A percentile compares a stretch with the other conserved stretches of the same genome.
phyloP scores from a whole-genome alignment of 129 eudicot genomes.

The Ambrosia trifida region DNA sequence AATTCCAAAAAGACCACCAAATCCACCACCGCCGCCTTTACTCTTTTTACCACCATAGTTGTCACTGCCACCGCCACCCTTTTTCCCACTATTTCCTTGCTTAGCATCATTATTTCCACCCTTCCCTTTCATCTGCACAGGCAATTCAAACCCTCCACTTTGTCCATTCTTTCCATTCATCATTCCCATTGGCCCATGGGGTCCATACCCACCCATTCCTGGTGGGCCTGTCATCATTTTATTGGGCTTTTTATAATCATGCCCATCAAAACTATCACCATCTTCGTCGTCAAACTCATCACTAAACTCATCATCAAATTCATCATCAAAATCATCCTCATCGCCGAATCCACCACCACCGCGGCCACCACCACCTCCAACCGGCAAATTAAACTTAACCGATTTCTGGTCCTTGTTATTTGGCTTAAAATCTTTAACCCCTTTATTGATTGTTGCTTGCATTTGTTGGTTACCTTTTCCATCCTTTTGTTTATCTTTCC shows the following conservation, averaged over 20 bases:
- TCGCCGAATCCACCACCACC: constrained; percentile 49
- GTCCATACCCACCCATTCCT: constrained; percentile 48
- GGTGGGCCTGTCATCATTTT: constrained; percentile 37
- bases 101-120: constrained; percentile 48
- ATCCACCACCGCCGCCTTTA: constrained; percentile 41
- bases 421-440: constrained; percentile 51
- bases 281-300: not conserved
- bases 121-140: constrained; percentile 50
- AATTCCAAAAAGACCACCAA: constrained; percentile 33
- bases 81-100: constrained; percentile 38
- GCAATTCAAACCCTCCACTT: constrained; percentile 54
- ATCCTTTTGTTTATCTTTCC: constrained; percentile 55
- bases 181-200: constrained; percentile 47
- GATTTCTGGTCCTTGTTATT: constrained; percentile 62
- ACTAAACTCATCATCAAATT: constrained; percentile 44
- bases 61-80: constrained; percentile 33
- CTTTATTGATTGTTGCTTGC: constrained; percentile 43
- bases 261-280: constrained; percentile 50
- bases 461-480: constrained; percentile 47
- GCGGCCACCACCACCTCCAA: constrained; percentile 37
- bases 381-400: constrained; percentile 66
- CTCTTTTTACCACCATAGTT: constrained; percentile 27
- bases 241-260: constrained; percentile 33
- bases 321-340: constrained; percentile 53
- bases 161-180: constrained; percentile 60